Percentiles rank a stretch among this genome's conserved stretches.
These are phyloP conservation scores for Bacidia rubella DNA, from an alignment of 495 filamentous ascomycete species.

Conservation along the genomic window DNA sequence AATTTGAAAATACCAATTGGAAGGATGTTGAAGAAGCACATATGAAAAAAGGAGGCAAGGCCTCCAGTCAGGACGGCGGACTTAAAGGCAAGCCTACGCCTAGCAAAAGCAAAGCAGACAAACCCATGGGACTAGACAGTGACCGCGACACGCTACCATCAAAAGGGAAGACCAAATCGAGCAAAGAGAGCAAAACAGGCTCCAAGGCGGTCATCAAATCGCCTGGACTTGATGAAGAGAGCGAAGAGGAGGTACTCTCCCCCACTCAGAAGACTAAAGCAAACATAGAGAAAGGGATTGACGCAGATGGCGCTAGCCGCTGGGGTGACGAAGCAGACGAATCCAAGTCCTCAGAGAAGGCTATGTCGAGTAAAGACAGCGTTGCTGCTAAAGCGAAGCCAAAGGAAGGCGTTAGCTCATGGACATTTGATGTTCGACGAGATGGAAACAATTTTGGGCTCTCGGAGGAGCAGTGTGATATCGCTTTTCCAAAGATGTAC, in stretches of 20 bases:
- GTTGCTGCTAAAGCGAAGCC: no score
- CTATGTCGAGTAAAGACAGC: no score
- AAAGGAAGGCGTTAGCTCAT: background rate
- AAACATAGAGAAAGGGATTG: background rate
- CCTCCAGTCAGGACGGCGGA: no score
- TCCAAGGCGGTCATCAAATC: no score
- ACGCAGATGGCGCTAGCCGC: background rate
- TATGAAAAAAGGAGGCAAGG: no score
- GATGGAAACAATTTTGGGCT: background rate
- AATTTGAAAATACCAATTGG: background rate
- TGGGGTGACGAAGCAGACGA: background rate
- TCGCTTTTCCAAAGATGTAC: background rate
- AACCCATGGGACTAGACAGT: no score
- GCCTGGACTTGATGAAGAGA: background rate
- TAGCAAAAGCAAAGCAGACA: no score
- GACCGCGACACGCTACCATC: no score
- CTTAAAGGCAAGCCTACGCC: no score
- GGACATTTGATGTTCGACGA: background rate
- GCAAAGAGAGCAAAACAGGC: no score
- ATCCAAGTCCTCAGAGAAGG: background rate
- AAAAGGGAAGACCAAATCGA: no score
- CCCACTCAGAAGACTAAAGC: background rate
- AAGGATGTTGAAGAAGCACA: background rate
- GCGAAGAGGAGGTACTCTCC: background rate
- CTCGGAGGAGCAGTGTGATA: background rate